These are phyloP conservation scores for Boletus patriciae DNA, from an alignment of 768 basidiomycete genomes.

Conservation along the genomic window DNA sequence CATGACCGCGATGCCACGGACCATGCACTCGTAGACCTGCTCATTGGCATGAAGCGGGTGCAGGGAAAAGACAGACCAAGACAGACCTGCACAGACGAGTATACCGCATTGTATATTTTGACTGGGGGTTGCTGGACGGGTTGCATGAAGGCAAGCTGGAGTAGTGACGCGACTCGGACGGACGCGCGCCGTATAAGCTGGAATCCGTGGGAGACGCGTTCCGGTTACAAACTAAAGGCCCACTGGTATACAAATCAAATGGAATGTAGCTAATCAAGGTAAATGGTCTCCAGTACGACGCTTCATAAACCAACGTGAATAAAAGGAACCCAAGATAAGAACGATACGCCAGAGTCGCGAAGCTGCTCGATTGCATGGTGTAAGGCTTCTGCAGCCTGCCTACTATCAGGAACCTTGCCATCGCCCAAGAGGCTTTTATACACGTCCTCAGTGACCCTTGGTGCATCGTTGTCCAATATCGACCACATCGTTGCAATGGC, in stretches of 20 bases:
- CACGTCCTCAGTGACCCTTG: too few species aligned
- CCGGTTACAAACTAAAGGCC: conserved; percentile 12
- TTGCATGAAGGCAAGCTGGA: conserved; percentile 29
- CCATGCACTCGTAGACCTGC: conserved; percentile 97
- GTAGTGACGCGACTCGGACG: conserved; percentile 30
- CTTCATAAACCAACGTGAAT: background rate
- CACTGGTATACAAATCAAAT: too few species aligned
- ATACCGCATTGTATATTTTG: conserved; percentile 92
- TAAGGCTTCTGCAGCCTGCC: too few species aligned
- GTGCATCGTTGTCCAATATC: too few species aligned
- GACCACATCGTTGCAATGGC: too few species aligned
- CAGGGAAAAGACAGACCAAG: background rate
- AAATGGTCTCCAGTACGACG: background rate
- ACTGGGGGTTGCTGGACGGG: conserved; percentile 52
- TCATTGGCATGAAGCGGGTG: background rate
- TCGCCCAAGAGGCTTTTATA: too few species aligned
- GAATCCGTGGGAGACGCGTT: conserved; percentile 24
- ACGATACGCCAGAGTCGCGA: too few species aligned
- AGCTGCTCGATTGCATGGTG: too few species aligned
- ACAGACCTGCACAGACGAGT: conserved; percentile 80
- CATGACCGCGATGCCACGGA: conserved; percentile 98
- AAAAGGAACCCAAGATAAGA: background rate
- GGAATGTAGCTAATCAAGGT: background rate
- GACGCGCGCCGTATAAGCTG: conserved; percentile 37
- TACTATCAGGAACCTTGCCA: too few species aligned